Conservation (phyloP, 768 basidiomycete genomes). For the Amanita fuliginea region DNA sequence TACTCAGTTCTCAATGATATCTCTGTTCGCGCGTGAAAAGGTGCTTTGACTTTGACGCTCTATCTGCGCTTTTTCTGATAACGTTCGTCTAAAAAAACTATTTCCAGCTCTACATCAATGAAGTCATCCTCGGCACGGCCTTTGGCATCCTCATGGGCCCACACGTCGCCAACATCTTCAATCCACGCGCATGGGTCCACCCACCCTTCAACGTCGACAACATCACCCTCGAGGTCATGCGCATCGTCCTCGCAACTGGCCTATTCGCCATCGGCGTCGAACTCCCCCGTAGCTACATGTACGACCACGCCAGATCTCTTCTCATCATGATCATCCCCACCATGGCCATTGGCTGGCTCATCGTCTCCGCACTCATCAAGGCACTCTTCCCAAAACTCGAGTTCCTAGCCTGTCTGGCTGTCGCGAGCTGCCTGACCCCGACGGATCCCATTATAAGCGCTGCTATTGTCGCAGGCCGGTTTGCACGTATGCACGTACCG, state of each 20-base stretch:
- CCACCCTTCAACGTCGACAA: slow-evolving; percentile 28
- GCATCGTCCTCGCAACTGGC: slow-evolving; percentile 82
- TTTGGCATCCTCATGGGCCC: slow-evolving; percentile 64
- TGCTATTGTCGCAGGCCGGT: slow-evolving; percentile 68
- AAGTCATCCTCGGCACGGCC: slow-evolving; percentile 83
- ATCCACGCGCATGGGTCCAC: slow-evolving; percentile 60
- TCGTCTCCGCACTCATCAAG: slow-evolving; percentile 58
- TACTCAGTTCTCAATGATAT: slow-evolving; percentile 73
- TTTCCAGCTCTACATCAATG: slow-evolving; percentile 75
- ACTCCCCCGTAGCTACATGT: slow-evolving; percentile 77
- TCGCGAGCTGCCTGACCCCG: slow-evolving; percentile 85
- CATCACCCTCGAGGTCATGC: slow-evolving; percentile 76
- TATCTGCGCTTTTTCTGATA: no score
- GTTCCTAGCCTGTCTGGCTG: slow-evolving; percentile 69
- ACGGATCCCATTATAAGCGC: slow-evolving; percentile 94
- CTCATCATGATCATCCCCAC: slow-evolving; percentile 67
- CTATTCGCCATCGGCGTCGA: slow-evolving; percentile 96
- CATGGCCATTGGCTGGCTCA: slow-evolving; percentile 79
- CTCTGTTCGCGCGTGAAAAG: slow-evolving; percentile 74
- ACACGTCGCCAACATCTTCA: slow-evolving; percentile 55
- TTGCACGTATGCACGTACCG: slow-evolving; percentile 60
- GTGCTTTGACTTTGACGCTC: slow-evolving; percentile 26
- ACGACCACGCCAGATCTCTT: slow-evolving; percentile 63
- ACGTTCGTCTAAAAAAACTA: no score
- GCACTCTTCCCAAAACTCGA: slow-evolving; percentile 61